These are phyloP conservation scores for Coemansia sp. DNA, from an alignment of 192 early-diverging fungal species.

Conservation along the genomic window DNA sequence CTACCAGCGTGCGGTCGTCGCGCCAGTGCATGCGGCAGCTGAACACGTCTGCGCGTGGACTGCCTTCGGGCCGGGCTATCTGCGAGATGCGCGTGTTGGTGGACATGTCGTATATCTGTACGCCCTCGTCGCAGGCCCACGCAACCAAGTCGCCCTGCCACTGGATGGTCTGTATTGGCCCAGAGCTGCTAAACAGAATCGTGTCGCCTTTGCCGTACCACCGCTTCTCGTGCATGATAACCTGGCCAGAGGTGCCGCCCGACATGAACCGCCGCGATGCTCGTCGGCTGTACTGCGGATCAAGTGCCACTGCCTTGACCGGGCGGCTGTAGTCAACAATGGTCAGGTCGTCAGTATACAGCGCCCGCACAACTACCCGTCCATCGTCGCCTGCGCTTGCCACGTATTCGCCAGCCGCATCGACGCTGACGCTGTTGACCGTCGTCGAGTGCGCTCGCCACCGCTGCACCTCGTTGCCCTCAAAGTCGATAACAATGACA, in stretches of 20 bases:
- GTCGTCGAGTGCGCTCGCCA: constrained; percentile 82
- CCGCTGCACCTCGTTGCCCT: constrained; percentile 83
- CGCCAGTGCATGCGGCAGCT: constrained; percentile 86
- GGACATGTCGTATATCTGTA: constrained; percentile 78
- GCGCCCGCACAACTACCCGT: constrained; percentile 78
- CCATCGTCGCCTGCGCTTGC: constrained; percentile 93
- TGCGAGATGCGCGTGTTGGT: constrained; percentile 74
- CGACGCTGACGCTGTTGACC: constrained; percentile 85
- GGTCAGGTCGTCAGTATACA: constrained; percentile 70
- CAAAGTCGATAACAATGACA: constrained; percentile 86
- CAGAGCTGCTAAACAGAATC: constrained; percentile 83
- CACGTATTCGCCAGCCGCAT: constrained; percentile 80
- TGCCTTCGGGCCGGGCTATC: constrained; percentile 73
- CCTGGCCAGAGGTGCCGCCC: constrained; percentile 86
- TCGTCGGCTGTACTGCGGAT: constrained; percentile 80
- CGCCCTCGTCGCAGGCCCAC: constrained; percentile 92
- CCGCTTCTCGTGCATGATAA: constrained; percentile 75
- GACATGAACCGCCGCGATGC: constrained; percentile 76
- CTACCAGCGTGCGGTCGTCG: constrained; percentile 68
- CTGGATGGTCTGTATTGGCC: constrained; percentile 79
- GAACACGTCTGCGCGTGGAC: constrained; percentile 81
- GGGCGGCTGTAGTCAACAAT: constrained; percentile 82
- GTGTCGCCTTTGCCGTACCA: constrained; percentile 83
- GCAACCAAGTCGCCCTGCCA: constrained; percentile 86
- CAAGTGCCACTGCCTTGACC: constrained; percentile 83